Conservation (phyloP, 176 grass and related monocot species). For the Aegilops tauschii region DNA sequence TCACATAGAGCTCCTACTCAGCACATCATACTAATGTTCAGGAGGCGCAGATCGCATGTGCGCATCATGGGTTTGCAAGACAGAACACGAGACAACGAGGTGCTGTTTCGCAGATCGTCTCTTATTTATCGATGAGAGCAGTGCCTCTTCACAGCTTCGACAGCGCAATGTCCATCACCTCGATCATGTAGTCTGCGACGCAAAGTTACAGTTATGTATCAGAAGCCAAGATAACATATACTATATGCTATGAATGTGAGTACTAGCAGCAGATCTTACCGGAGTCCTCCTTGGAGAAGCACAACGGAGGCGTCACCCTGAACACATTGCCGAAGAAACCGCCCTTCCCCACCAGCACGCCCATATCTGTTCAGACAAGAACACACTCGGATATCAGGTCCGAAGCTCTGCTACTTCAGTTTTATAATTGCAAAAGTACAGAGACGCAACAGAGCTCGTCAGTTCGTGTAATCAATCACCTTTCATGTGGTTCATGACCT, state of each 20-base stretch:
- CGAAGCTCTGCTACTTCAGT: background rate
- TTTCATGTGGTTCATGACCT: conserved; percentile 84
- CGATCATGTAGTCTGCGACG: conserved; percentile 65
- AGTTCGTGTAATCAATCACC: conserved; percentile 34
- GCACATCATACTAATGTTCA: background rate
- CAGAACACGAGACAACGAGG: conserved; percentile 72
- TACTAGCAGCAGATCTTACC: conserved; percentile 36
- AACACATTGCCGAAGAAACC: conserved; percentile 94
- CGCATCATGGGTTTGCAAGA: background rate
- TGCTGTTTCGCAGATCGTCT: conserved; percentile 54
- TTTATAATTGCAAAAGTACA: background rate
- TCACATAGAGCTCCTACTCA: background rate
- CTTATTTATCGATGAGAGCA: conserved; percentile 43
- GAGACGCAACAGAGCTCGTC: background rate
- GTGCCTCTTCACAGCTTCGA: conserved; percentile 75
- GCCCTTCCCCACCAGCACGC: conserved; percentile 81
- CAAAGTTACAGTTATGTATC: background rate
- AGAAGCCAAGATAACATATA: background rate
- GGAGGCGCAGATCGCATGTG: background rate
- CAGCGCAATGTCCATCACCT: conserved; percentile 70
- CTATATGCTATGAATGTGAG: background rate
- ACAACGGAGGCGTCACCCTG: conserved; percentile 91
- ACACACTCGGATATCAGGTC: background rate
- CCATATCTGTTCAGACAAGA: conserved; percentile 65
- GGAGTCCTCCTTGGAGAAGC: conserved; percentile 77